Conservation (phyloP, 2,329 filamentous ascomycete genomes). For the Graphium sp. region DNA sequence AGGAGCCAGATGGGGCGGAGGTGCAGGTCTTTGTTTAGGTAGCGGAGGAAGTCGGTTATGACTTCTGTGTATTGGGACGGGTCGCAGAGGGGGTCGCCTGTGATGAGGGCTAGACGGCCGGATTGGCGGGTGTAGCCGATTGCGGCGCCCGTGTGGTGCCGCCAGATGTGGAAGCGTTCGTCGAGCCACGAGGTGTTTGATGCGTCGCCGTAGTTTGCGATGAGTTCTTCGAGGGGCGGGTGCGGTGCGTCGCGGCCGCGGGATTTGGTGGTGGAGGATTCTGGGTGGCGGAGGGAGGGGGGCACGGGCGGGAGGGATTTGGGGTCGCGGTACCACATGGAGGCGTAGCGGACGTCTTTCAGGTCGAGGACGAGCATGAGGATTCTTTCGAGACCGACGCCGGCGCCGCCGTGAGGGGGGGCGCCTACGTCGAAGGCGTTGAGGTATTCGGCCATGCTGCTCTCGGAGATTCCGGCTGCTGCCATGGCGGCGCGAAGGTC, state of each 20-base stretch:
- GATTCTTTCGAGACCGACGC: slow-evolving; percentile 78
- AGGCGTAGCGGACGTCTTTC: slow-evolving; percentile 78
- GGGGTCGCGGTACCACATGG: slow-evolving; percentile 75
- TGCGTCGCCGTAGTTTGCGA: slow-evolving; percentile 89
- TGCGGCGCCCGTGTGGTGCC: slow-evolving; percentile 68
- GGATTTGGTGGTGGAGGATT: slow-evolving; percentile 57
- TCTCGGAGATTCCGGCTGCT: slow-evolving; percentile 56
- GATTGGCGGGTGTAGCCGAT: slow-evolving; percentile 65
- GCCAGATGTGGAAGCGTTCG: slow-evolving; percentile 76
- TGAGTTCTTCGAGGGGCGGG: slow-evolving; percentile 69
- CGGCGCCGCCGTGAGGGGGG: slow-evolving; percentile 77
- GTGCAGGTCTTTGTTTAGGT: slow-evolving; percentile 48
- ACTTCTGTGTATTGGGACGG: slow-evolving; percentile 57
- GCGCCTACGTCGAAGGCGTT: slow-evolving; percentile 77
- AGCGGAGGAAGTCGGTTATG: slow-evolving; percentile 57
- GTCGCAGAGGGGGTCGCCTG: slow-evolving; percentile 79
- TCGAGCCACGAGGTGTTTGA: slow-evolving; percentile 91
- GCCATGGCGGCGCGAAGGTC: slow-evolving; percentile 64
- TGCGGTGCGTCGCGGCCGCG: slow-evolving; percentile 27
- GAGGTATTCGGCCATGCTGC: slow-evolving; percentile 82
- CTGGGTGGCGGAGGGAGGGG: too few species aligned
- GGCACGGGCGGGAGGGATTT: slow-evolving; percentile 65
- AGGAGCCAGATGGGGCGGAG: slow-evolving; percentile 82
- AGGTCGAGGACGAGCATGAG: slow-evolving; percentile 74
- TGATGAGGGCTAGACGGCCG: slow-evolving; percentile 68